Percentiles rank a stretch among this genome's conserved stretches.
Evolutionary conservation across 2,329 filamentous ascomycete genomes (phyloP).

Genomic region (Fonsecaea erecta): DNA sequence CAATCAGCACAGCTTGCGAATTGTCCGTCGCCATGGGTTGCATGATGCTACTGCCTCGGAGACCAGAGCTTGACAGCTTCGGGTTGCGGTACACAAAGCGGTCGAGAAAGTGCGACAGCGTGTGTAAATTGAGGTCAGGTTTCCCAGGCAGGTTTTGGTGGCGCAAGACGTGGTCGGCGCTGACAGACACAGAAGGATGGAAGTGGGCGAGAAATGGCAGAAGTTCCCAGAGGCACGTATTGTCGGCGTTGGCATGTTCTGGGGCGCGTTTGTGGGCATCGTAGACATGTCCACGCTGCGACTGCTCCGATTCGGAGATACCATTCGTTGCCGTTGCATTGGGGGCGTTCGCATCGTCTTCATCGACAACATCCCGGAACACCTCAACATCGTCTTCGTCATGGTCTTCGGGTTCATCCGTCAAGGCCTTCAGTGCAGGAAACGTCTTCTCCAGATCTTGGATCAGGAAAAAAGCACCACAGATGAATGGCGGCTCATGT

Average conservation of each 20-base stretch:
- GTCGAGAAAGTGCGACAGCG: slow-evolving; percentile 92
- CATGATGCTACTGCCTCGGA: slow-evolving; percentile 91
- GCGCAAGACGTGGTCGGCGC: slow-evolving; percentile 72
- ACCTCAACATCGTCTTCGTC: slow-evolving; percentile 76
- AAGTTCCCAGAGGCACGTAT: slow-evolving; percentile 91
- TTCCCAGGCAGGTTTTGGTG: slow-evolving; percentile 77
- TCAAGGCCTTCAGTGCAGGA: slow-evolving; percentile 75
- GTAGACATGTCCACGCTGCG: slow-evolving; percentile 58
- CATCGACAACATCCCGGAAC: slow-evolving; percentile 67
- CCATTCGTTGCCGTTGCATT: slow-evolving; percentile 16
- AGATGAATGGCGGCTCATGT: slow-evolving; percentile 91
- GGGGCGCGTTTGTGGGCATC: slow-evolving; percentile 91
- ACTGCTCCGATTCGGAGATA: slow-evolving; percentile 37
- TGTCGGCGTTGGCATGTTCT: slow-evolving; percentile 89
- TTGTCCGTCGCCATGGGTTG: slow-evolving; percentile 77
- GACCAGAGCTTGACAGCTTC: slow-evolving; percentile 65
- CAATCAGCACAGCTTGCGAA: slow-evolving; percentile 63
- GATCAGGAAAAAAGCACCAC: slow-evolving; percentile 88
- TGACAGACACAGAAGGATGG: slow-evolving; percentile 89
- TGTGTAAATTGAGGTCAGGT: slow-evolving; percentile 87
- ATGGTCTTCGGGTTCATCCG: slow-evolving; percentile 78
- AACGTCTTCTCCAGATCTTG: slow-evolving; percentile 79
- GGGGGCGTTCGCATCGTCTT: slow-evolving; percentile 42
- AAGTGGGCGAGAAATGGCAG: slow-evolving; percentile 78
- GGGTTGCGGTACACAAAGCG: slow-evolving; percentile 98